A percentile compares a stretch with the other conserved stretches of the same genome.
Evolutionary conservation across 768 basidiomycete genomes (phyloP).

Genomic region (Stropharia rugosoannulata): DNA sequence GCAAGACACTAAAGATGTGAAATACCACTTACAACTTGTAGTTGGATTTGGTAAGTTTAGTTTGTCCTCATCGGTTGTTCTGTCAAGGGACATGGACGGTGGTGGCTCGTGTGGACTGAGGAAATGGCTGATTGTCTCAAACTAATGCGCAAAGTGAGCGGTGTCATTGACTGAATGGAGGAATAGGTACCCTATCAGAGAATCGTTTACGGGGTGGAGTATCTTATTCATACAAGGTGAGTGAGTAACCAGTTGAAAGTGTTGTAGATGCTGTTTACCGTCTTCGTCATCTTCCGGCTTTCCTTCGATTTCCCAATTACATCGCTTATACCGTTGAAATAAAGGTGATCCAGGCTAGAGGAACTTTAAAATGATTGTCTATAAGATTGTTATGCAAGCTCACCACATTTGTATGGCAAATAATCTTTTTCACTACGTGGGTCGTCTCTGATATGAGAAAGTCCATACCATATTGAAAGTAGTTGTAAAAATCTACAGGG

Average conservation of each 20-base stretch:
- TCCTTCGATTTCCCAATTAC: slow-evolving; percentile 87
- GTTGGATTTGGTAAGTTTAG: slow-evolving; percentile 66
- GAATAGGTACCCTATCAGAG: slow-evolving; percentile 55
- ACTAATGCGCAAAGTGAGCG: slow-evolving; percentile 36
- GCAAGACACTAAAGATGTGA: slow-evolving; percentile 11
- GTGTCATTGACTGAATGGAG: not conserved
- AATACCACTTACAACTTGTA: slow-evolving; percentile 54
- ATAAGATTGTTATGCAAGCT: slow-evolving; percentile 19
- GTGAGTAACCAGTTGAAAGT: not conserved
- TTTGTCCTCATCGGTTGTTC: slow-evolving; percentile 73
- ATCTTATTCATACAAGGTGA: slow-evolving; percentile 38
- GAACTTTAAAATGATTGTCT: not conserved
- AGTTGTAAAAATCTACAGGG: slow-evolving; percentile 84
- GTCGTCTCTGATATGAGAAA: slow-evolving; percentile 73
- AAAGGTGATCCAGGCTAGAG: slow-evolving; percentile 83
- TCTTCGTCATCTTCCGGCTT: slow-evolving; percentile 82
- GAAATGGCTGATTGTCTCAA: slow-evolving; percentile 78
- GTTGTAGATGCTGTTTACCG: slow-evolving; percentile 36
- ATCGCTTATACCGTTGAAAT: slow-evolving; percentile 90
- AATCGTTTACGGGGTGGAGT: slow-evolving; percentile 74
- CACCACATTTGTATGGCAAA: slow-evolving; percentile 88
- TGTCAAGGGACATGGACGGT: slow-evolving; percentile 79
- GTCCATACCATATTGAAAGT: slow-evolving; percentile 89
- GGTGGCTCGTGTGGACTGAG: slow-evolving; percentile 72
- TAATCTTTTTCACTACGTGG: slow-evolving; percentile 80